Evolutionary conservation across 495 filamentous ascomycete genomes (phyloP), one percentile per base, ranked within the genome.

Genomic region (Trichoderma reesei): DNA sequence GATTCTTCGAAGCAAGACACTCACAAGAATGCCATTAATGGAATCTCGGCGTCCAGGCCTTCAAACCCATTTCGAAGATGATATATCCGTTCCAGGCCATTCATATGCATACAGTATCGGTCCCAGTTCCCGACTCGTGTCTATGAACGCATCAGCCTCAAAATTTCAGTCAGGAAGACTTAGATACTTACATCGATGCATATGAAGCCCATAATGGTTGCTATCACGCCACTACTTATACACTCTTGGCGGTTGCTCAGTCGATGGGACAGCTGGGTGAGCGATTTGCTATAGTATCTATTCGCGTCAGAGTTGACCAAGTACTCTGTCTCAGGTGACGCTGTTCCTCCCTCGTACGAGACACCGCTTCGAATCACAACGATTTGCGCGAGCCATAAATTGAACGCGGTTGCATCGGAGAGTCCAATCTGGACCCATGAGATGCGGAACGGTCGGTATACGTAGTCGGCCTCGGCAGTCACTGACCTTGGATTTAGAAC

Each of bases 141-240:
- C 51, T 56, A 18, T 33, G 18, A 31, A 8, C 14, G 11, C 8
- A 3, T 31, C 11, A 8, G 26, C 2, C 51, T 5, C 2, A 31
- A 10, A 56, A 3, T 6, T 14, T 13, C 10, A 34, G 26, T 4
- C 2, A n/a, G 1, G 1, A 48, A 48, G 44, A 20, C 26, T 18
- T 0, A 1, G 1, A 26, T 6, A 13, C 51, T 56, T 56, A 56
- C 51, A 34, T 56, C 51, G 26, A 56, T n/a, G 16, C 51, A 56
- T 56, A 56, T 56, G 6, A 56, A 56, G 13, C 51, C 51, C 51
- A 56, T 56, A n/a, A 56, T 56, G 8, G 26, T 56, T 14, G 51
- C 51, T 56, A 56, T 34, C 33, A 56, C 51, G 51, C 51, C 26
- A 5, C 18, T n/a, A 10, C 51, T 56, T 34, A 56, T 6, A 9